phyloP scores from a whole-genome alignment of 1,284 basidiomycete species.

The Pseudozyma pruni region DNA sequence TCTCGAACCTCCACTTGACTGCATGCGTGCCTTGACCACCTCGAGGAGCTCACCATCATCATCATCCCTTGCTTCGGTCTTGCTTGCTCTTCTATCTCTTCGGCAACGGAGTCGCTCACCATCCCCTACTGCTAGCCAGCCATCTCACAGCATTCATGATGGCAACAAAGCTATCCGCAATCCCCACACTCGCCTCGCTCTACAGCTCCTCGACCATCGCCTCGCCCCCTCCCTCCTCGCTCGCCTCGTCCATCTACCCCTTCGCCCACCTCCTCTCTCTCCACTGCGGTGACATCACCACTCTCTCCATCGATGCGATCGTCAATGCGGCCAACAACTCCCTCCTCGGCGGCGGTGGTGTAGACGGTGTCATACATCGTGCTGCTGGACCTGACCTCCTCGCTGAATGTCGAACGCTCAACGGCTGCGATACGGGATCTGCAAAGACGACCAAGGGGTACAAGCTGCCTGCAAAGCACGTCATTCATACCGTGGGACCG shows the following conservation, averaged over 20 bases:
- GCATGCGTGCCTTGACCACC: background rate
- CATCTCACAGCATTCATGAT: conserved; percentile 2
- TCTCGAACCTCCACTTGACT: conserved; percentile 18
- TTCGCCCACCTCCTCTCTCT: conserved; percentile 22
- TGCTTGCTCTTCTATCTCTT: background rate
- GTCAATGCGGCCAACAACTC: conserved; percentile 64
- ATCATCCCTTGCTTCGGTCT: background rate
- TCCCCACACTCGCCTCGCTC: conserved; percentile 30
- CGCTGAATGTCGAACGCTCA: conserved; percentile 74
- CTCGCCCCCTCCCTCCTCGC: conserved; percentile 6
- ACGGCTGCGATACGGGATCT: conserved; percentile 82
- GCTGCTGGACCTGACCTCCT: conserved; percentile 81
- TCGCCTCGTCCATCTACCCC: conserved; percentile 21
- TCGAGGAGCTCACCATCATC: background rate
- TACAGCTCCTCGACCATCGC: conserved; percentile 15
- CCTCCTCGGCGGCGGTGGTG: conserved; percentile 68
- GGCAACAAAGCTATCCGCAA: conserved; percentile 12
- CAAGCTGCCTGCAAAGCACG: conserved; percentile 73
- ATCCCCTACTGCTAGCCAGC: too few relatives aligned
- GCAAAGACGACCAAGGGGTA: conserved; percentile 78
- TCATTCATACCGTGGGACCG: conserved; percentile 93
- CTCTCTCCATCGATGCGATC: conserved; percentile 54
- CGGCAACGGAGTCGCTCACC: too few relatives aligned
- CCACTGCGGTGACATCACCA: conserved; percentile 34
- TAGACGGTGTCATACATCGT: conserved; percentile 85